phyloP scores from a whole-genome alignment of 768 basidiomycete species.

The Punctularia strigosozonata region DNA sequence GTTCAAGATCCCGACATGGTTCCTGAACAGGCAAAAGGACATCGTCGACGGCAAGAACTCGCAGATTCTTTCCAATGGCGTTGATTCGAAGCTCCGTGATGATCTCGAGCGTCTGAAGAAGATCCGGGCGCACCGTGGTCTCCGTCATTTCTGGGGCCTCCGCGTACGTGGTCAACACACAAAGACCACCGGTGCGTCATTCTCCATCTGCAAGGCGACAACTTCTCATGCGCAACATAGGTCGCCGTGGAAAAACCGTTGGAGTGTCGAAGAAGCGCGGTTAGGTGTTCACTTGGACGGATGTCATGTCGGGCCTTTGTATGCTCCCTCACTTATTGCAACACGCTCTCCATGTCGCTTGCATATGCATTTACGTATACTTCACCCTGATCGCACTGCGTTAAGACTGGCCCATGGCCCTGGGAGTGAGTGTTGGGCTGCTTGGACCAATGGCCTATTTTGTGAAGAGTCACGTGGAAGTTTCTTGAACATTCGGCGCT shows the following conservation, averaged over 20 bases:
- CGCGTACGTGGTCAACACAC: conserved; percentile 98
- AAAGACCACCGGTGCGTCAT: conserved; percentile 80
- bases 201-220: background rate
- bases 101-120: conserved; percentile 98
- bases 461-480: background rate
- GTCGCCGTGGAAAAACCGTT: conserved; percentile 92
- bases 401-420: background rate
- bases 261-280: conserved; percentile 90
- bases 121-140: conserved; percentile 92
- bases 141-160: conserved; percentile 88
- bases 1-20: conserved; percentile 99
- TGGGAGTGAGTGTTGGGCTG: background rate
- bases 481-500: conserved; percentile 1
- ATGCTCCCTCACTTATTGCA: conserved; percentile 1
- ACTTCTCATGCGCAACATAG: conserved; percentile 23
- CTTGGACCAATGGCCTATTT: background rate
- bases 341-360: background rate
- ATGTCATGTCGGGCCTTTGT: background rate
- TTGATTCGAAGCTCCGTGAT: conserved; percentile 97
- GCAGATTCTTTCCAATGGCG: conserved; percentile 91
- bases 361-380: background rate
- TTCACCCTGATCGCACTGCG: too few species aligned
- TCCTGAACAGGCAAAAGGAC: conserved; percentile 98
- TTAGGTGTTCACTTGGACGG: conserved; percentile 19
- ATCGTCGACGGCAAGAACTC: conserved; percentile 95